These are phyloP conservation scores for Fragaria ananassa DNA, from an alignment of 306 rosid genomes.

Conservation along the genomic window DNA sequence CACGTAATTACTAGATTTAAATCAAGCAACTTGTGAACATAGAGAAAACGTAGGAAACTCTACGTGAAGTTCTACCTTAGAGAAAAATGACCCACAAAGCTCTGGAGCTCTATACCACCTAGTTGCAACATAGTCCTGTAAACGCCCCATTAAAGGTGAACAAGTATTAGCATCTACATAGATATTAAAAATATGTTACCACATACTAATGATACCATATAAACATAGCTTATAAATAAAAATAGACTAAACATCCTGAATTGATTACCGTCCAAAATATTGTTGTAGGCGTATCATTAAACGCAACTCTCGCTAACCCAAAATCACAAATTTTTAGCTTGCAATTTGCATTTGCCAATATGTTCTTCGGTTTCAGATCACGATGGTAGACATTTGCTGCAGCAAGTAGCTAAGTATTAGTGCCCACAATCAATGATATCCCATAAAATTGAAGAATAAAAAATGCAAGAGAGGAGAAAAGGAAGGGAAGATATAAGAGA, in stretches of 20 bases:
- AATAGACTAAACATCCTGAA: constrained; percentile 1
- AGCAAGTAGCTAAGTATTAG: constrained; percentile 37
- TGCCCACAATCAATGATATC: constrained; percentile 6
- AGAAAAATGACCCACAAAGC: constrained; percentile 95
- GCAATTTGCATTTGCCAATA: constrained; percentile 95
- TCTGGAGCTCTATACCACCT: constrained; percentile 99
- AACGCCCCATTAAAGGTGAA: constrained; percentile 13
- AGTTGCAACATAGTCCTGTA: constrained; percentile 95
- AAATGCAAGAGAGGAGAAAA: background rate
- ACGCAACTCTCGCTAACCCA: constrained; percentile 95
- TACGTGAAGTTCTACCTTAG: constrained; percentile 54
- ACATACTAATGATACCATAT: background rate
- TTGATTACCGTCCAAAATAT: constrained; percentile 89
- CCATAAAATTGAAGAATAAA: background rate
- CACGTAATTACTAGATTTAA: constrained; percentile 3
- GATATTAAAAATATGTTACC: background rate
- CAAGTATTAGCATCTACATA: constrained; percentile 19
- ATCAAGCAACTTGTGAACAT: constrained; percentile 20
- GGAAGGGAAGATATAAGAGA: background rate
- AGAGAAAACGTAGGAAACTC: constrained; percentile 12
- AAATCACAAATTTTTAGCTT: constrained; percentile 95
- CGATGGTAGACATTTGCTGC: constrained; percentile 97
- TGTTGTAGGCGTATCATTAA: constrained; percentile 80
- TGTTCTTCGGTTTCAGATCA: constrained; percentile 94
- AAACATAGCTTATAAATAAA: background rate